These are phyloP conservation scores for Berkeleyomyces rouxiae DNA, from an alignment of 2,329 filamentous ascomycete genomes.

Conservation along the genomic window DNA sequence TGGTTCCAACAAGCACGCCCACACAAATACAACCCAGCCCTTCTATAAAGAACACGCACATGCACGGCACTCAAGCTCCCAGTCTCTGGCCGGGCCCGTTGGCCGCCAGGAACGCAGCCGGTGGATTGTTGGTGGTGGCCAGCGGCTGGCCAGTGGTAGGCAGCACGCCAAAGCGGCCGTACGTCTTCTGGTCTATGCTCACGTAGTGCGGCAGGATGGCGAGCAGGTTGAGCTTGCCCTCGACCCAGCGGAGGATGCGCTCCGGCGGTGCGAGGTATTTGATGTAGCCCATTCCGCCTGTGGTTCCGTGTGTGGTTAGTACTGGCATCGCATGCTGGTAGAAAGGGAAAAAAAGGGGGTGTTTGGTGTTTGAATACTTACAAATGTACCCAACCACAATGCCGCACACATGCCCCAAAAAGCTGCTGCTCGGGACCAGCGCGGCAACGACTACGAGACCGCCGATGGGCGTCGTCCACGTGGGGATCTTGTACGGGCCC, in stretches of 20 bases:
- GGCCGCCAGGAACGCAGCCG: slow-evolving; percentile 42
- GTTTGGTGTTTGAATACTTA: slow-evolving; percentile 27
- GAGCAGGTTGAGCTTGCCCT: slow-evolving; percentile 72
- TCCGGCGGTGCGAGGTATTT: slow-evolving; percentile 83
- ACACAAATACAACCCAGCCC: neutral
- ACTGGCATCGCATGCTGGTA: neutral
- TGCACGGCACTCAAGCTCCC: slow-evolving; percentile 37
- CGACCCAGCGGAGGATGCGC: slow-evolving; percentile 71
- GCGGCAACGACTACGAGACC: slow-evolving; percentile 58
- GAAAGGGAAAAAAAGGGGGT: neutral
- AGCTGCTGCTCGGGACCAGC: slow-evolving; percentile 63
- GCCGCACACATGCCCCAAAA: slow-evolving; percentile 75
- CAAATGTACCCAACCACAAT: slow-evolving; percentile 75
- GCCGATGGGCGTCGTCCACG: slow-evolving; percentile 77
- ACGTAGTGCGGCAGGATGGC: slow-evolving; percentile 80
- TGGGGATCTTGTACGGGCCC: slow-evolving; percentile 55
- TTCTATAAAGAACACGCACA: neutral
- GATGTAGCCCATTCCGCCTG: slow-evolving; percentile 74
- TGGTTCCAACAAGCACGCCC: neutral
- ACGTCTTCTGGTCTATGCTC: slow-evolving; percentile 89
- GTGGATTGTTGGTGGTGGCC: slow-evolving; percentile 21
- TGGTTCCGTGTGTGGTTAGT: neutral
- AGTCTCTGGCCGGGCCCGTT: slow-evolving; percentile 43
- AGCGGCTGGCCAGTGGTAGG: slow-evolving; percentile 36
- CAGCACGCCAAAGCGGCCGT: slow-evolving; percentile 78